Evolutionary conservation across 2,329 filamentous ascomycete genomes (phyloP).

Genomic region (Talaromyces sp.): DNA sequence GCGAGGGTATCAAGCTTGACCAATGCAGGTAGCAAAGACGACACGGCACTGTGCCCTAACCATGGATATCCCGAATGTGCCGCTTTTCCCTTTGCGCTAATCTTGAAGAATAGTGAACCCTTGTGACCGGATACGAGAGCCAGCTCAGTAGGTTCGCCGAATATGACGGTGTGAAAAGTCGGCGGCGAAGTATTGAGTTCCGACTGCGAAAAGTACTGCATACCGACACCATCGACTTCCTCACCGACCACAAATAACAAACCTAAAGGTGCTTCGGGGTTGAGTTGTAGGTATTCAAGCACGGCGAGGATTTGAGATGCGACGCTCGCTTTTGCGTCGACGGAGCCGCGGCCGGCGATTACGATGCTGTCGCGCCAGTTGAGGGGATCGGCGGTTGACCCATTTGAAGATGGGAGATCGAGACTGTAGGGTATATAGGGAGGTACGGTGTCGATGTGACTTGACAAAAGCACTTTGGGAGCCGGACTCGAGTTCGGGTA

Average conservation of each 20-base stretch:
- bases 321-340: conserved; percentile 47
- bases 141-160: conserved; percentile 88
- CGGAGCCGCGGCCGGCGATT: conserved; percentile 44
- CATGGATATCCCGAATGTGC: conserved; percentile 92
- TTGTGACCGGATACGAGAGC: conserved; percentile 91
- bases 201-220: conserved; percentile 55
- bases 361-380: conserved; percentile 30
- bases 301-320: conserved; percentile 43
- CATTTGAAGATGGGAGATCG: conserved; percentile 36
- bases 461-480: conserved; percentile 51
- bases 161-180: conserved; percentile 68
- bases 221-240: conserved; percentile 76
- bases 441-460: conserved; percentile 73
- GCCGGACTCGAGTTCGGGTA: conserved; percentile 36
- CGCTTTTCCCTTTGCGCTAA: conserved; percentile 69
- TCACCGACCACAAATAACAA: conserved; percentile 73
- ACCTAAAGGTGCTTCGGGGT: conserved; percentile 41
- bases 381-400: background rate
- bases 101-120: conserved; percentile 66
- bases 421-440: conserved; percentile 51
- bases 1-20: conserved; percentile 61
- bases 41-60: conserved; percentile 81
- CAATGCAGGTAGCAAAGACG: conserved; percentile 72
- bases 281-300: conserved; percentile 44
- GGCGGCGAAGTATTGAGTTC: conserved; percentile 46